These are phyloP conservation scores for Termitomyces titanicus DNA, from an alignment of 768 basidiomycete genomes.

Conservation along the genomic window DNA sequence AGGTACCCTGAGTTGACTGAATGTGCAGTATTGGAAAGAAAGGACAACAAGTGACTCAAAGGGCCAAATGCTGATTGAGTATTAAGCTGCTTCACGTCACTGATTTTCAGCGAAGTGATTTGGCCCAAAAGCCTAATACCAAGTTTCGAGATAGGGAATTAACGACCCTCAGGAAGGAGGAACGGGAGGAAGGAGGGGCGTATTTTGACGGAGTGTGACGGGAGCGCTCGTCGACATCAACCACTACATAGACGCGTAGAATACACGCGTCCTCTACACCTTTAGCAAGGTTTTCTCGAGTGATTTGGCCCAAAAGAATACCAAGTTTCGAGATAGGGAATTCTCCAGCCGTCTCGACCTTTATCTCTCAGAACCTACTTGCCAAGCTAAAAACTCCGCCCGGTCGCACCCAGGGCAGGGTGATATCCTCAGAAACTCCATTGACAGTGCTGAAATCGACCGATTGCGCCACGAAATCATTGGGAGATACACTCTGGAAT, in stretches of 20 bases:
- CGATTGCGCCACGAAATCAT: constrained; percentile 1
- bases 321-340: neutral
- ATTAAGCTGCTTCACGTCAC: neutral
- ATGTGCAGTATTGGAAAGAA: constrained; percentile 2
- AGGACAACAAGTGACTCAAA: constrained; percentile 3
- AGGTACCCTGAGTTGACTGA: neutral
- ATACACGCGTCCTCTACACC: too few species aligned
- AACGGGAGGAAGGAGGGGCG: too few species aligned
- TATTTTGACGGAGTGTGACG: too few species aligned
- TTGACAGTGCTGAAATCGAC: neutral
- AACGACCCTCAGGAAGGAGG: too few species aligned
- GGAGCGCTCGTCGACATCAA: too few species aligned
- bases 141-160: neutral
- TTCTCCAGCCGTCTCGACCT: neutral
- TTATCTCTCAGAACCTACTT: neutral
- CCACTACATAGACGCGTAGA: too few species aligned
- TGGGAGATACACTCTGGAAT: neutral
- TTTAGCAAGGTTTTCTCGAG: too few species aligned
- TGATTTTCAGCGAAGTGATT: constrained; percentile 4
- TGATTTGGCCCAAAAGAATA: neutral
- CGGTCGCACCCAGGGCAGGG: neutral
- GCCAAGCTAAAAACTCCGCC: constrained; percentile 3
- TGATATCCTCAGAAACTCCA: neutral
- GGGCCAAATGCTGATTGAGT: constrained; percentile 2
- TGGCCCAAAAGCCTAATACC: neutral